Evolutionary conservation across 2,329 filamentous ascomycete species (phyloP), one percentile per base, ranked within the genome.

Genomic region (Colletotrichum sp.): DNA sequence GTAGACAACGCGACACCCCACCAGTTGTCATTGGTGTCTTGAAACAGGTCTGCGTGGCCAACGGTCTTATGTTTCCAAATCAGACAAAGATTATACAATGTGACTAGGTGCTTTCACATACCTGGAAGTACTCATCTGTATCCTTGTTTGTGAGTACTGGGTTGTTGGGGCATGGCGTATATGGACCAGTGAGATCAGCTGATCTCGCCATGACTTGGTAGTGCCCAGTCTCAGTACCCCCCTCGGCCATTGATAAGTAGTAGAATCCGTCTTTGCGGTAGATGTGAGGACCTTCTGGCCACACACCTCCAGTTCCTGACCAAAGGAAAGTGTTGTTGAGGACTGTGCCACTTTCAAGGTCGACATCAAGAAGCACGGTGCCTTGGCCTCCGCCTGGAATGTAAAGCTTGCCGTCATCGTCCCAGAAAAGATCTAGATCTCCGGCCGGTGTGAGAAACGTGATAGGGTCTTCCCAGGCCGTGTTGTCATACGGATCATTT

Each of bases 31-130:
- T 18, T 28, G 13, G 55, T 28, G 16, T 59, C 55, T 59, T 59
- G 55, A 6, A 59, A 59, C 2, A 59, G 16, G 26, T 59, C 55
- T 28, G 55, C 55, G 26, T 59, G 55, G 21, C 55, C 55, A 59
- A 59, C 55, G 9, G 55, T 59, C 26, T 49, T 21, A 21, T 21
- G 44, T 21, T 49, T 21, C 10, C 6, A 7, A 21, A 6, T 49
- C 6, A 49, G n/a, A 21, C 18, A 5, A 21, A 10, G 0, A 3
- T 21, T 49, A 3, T 6, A 7, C 6, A 49, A 49, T 0, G 6
- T 49, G 8, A 6, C 44, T n/a, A n/a, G n/a, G n/a, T n/a, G n/a
- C n/a, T 49, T 49, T 5, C 8, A 49, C 44, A 49, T 49, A 49
- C 44, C 44, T 59, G 24, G 8, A 59, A 59, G n/a, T 59, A 59